A percentile compares a stretch with the other conserved stretches of the same genome.
These are phyloP conservation scores for Neostapfia colusana DNA, from an alignment of 176 grass and related monocot species.

Conservation along the genomic window DNA sequence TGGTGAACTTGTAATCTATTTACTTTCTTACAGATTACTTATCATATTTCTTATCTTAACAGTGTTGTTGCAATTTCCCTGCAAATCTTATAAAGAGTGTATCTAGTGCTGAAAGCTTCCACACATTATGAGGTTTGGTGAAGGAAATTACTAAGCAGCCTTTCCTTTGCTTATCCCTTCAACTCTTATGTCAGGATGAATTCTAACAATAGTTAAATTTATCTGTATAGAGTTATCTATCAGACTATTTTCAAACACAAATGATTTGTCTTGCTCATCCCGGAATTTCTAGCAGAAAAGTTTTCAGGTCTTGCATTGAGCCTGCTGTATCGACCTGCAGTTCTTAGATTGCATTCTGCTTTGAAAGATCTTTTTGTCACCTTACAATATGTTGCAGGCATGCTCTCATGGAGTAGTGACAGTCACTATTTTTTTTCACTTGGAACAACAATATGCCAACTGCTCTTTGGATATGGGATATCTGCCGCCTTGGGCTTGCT, in stretches of 20 bases:
- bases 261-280: constrained; percentile 13
- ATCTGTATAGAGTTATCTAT: background rate
- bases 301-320: constrained; percentile 11
- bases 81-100: too few relatives aligned
- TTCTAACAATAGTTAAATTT: constrained; percentile 1
- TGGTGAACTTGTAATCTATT: background rate
- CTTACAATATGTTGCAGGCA: constrained; percentile 53
- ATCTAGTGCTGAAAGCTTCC: too few relatives aligned
- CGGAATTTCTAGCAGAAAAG: constrained; percentile 3
- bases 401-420: constrained; percentile 83
- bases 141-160: too few relatives aligned
- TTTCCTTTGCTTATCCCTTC: too few relatives aligned
- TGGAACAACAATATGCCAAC: constrained; percentile 90
- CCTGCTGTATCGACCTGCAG: background rate
- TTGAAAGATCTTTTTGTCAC: constrained; percentile 26
- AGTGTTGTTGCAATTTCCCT: too few relatives aligned
- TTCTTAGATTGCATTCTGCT: constrained; percentile 7
- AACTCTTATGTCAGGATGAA: background rate
- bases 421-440: constrained; percentile 84
- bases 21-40: constrained; percentile 12
- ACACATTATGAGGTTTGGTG: too few relatives aligned
- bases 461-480: constrained; percentile 96
- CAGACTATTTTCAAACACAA: background rate
- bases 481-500: constrained; percentile 75
- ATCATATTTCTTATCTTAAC: background rate